phyloP scores from a whole-genome alignment of 176 grass and related monocot genomes.

The Carex pumila region DNA sequence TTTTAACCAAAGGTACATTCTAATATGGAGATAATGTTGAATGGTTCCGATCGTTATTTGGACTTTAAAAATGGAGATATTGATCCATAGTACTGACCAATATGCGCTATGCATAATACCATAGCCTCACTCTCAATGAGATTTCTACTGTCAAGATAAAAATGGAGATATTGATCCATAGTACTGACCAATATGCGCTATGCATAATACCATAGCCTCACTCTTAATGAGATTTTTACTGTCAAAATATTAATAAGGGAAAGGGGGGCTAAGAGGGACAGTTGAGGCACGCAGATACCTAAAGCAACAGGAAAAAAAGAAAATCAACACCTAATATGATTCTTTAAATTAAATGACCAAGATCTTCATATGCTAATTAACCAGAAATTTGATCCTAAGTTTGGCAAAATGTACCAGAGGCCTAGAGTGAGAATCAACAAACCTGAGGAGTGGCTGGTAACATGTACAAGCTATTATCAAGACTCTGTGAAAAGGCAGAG shows the following conservation, averaged over 20 bases:
- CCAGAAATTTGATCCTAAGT: neutral
- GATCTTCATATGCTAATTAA: neutral
- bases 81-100: too few species aligned
- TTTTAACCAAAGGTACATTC: too few species aligned
- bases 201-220: too few species aligned
- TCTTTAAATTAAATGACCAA: neutral
- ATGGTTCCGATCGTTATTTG: too few species aligned
- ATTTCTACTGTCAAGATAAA: neutral
- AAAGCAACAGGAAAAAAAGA: conserved; percentile 6
- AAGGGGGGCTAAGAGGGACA: neutral
- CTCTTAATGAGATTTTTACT: neutral
- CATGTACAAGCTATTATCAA: conserved; percentile 87
- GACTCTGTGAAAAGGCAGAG: conserved; percentile 69
- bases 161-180: too few species aligned
- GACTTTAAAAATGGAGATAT: too few species aligned
- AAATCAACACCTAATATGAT: neutral
- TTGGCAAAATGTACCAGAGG: neutral
- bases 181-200: too few species aligned
- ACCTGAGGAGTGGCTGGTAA: conserved; percentile 91
- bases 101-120: too few species aligned
- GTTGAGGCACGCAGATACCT: neutral
- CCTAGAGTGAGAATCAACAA: conserved; percentile 25
- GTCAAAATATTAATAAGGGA: neutral
- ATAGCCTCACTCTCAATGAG: too few species aligned
- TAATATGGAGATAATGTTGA: too few species aligned